Base-by-base conservation (phyloP, 148 eudicot genomes). In the Polygonum maritimum region DNA sequence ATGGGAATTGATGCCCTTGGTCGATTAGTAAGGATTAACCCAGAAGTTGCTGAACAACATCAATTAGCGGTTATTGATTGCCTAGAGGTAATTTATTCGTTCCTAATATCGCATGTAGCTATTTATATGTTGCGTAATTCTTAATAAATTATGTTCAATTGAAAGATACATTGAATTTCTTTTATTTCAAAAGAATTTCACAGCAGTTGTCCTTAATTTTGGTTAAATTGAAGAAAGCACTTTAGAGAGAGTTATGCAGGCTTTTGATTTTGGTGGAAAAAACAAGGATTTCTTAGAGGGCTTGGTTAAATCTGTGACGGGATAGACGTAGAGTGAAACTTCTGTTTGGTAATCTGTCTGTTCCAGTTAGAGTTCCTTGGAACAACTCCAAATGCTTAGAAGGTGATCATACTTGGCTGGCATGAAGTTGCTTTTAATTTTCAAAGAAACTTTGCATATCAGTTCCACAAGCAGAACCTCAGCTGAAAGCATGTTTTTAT, bases 1-100 rank as follows among this genome's bases (percentile, higher is more conserved):
- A 89, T 96, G 92, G 99, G 99, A 69, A 96, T 96, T 76, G 99
- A 96, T 83, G 94, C 97, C 80, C 91, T 96, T 80, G 89, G 98
- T 76, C 87, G 97, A 78, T 80, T 96, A 84, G 88, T 92, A 82
- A 91, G 87, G 86, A 88, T 92, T 48, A 92, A 91, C 82, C 97
- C 99, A 73, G 99, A 91, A 78, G 89, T 89, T 73, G 98, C 98
- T 73, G 98, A 92, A 81, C 99, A 96, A 70, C 99, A 96, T 86
- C 99, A 96, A 78, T 81, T 96, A 79, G 98, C 97, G 75, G 99
- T 92, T 44, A 96, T 96, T 73, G 98, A 95, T 79, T 95, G 99
- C 84, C 84, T 95, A 77, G 99, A 95, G 98, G 99, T 94, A 80
- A 90, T 90, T 73, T 33, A 40, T 13, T 67, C 47, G 21, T 63